Percentiles rank a stretch among this genome's conserved stretches.
phyloP scores from a whole-genome alignment of 140 eudicot genomes.

The Senecio squalidus region DNA sequence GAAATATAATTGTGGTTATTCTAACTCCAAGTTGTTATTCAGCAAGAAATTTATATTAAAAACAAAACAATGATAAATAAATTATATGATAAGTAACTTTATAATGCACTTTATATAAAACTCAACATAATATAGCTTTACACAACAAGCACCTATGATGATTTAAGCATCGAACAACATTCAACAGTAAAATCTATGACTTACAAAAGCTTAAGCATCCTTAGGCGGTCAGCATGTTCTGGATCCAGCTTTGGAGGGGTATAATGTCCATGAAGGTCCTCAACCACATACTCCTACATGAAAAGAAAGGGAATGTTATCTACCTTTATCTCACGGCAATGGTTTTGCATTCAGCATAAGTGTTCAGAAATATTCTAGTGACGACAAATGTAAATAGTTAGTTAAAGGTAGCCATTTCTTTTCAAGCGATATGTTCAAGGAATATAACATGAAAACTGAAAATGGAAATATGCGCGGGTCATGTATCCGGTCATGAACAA shows the following conservation, averaged over 20 bases:
- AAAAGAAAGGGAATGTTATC: neutral
- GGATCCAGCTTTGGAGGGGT: constrained; percentile 65
- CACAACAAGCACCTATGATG: neutral
- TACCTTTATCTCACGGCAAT: neutral
- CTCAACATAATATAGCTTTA: constrained; percentile 9
- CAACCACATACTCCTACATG: constrained; percentile 72
- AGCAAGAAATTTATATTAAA: no score
- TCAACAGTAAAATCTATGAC: neutral
- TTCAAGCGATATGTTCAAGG: no score
- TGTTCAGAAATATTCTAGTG: neutral
- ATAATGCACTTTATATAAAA: constrained; percentile 3
- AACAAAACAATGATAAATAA: no score
- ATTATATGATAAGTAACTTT: neutral
- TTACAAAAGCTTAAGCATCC: constrained; percentile 63
- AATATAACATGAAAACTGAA: no score
- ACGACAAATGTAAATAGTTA: no score
- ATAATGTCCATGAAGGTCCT: constrained; percentile 72
- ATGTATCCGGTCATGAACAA: no score
- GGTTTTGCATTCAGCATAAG: neutral
- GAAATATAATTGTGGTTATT: no score
- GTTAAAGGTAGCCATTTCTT: no score
- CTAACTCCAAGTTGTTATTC: no score
- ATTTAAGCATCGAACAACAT: neutral
- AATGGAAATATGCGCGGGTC: no score
- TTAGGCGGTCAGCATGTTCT: constrained; percentile 57